These are phyloP conservation scores for Leishmania aethiopica DNA, from an alignment of 208 protist species.

Conservation along the genomic window DNA sequence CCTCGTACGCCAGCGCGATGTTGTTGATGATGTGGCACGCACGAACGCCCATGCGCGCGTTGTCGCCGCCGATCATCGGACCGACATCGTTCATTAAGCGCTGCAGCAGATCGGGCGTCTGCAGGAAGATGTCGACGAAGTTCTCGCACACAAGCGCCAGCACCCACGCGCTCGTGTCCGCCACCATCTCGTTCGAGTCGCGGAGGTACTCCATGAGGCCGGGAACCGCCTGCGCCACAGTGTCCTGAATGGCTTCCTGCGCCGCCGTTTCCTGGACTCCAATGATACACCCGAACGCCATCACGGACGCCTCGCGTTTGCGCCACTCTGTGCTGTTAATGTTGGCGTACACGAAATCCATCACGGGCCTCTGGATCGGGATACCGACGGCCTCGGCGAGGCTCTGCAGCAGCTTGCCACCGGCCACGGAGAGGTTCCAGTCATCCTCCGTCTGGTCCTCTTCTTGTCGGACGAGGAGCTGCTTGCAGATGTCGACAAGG, in stretches of 20 bases:
- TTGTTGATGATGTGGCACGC: slow-evolving; percentile 95
- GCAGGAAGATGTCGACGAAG: slow-evolving; percentile 81
- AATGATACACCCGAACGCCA: slow-evolving; percentile 97
- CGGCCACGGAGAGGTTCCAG: slow-evolving; percentile 95
- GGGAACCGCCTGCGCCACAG: slow-evolving; percentile 88
- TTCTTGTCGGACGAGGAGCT: slow-evolving; percentile 92
- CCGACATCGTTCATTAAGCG: slow-evolving; percentile 72
- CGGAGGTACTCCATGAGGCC: slow-evolving; percentile 89
- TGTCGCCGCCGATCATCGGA: slow-evolving; percentile 61
- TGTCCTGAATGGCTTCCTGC: slow-evolving; percentile 75
- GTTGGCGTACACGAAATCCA: slow-evolving; percentile 95
- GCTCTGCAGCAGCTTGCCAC: slow-evolving; percentile 88
- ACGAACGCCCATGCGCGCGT: slow-evolving; percentile 83
- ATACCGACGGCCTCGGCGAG: slow-evolving; percentile 83
- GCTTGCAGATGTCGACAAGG: slow-evolving; percentile 87
- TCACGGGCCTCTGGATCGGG: slow-evolving; percentile 80
- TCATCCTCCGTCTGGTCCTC: slow-evolving; percentile 93
- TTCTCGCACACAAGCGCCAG: slow-evolving; percentile 94
- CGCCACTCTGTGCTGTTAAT: slow-evolving; percentile 93
- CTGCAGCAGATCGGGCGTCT: slow-evolving; percentile 55
- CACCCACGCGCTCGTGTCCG: slow-evolving; percentile 96
- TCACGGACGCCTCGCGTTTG: slow-evolving; percentile 94
- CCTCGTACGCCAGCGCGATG: slow-evolving; percentile 89
- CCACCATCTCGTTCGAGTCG: slow-evolving; percentile 82
- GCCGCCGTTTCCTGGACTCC: slow-evolving; percentile 83